Conservation (phyloP, 2,329 filamentous ascomycete genomes). For the Colletotrichum neosansevieriae region DNA sequence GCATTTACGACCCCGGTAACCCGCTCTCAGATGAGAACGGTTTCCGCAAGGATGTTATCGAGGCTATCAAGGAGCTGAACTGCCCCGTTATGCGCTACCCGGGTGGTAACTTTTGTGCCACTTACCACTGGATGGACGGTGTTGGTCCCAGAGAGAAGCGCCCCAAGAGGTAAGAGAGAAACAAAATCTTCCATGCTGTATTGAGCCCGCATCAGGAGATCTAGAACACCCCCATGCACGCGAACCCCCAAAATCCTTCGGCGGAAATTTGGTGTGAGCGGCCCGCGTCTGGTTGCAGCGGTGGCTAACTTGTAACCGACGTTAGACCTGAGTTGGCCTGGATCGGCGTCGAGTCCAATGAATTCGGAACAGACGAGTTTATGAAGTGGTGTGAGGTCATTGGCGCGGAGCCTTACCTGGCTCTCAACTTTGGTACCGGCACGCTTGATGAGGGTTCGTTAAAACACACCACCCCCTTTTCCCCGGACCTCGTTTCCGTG, state of each 20-base stretch:
- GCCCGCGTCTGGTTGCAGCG: constrained; percentile 8
- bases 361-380: constrained; percentile 89
- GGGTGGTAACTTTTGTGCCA: constrained; percentile 86
- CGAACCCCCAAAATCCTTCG: neutral
- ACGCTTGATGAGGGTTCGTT: constrained; percentile 55
- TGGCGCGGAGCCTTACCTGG: constrained; percentile 82
- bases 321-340: constrained; percentile 80
- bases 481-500: neutral
- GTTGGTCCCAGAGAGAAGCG: constrained; percentile 79
- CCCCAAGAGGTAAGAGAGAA: constrained; percentile 58
- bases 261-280: neutral
- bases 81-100: constrained; percentile 85
- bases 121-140: constrained; percentile 88
- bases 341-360: constrained; percentile 80
- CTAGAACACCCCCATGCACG: neutral
- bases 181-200: no score
- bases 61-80: constrained; percentile 78
- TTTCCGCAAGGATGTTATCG: constrained; percentile 83
- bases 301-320: constrained; percentile 24
- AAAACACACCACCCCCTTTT: neutral
- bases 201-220: neutral
- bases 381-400: constrained; percentile 82
- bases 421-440: constrained; percentile 85
- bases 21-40: constrained; percentile 79
- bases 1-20: constrained; percentile 84